Evolutionary conservation across 306 rosid genomes (phyloP).

Genomic region (Oemleria cerasiformis): DNA sequence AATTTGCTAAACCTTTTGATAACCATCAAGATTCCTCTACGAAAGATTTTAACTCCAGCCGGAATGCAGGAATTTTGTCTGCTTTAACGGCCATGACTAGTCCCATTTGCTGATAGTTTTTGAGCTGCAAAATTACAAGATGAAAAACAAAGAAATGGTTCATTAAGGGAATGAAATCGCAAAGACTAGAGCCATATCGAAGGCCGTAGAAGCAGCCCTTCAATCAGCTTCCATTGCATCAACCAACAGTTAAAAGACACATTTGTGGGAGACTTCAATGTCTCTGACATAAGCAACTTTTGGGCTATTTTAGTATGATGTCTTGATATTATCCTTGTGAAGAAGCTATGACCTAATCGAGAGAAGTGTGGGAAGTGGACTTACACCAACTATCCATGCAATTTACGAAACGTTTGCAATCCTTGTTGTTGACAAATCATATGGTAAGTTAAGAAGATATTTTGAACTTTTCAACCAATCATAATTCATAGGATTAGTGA

Average conservation of each 20-base stretch:
- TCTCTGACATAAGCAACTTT: background rate
- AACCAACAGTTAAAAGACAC: background rate
- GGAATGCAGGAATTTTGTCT: constrained; percentile 50
- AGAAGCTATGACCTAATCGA: background rate
- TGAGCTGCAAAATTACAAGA: constrained; percentile 44
- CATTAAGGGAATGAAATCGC: background rate
- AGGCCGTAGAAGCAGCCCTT: background rate
- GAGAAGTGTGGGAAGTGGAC: background rate
- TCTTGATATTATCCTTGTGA: background rate
- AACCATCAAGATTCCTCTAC: constrained; percentile 35
- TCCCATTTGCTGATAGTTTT: constrained; percentile 51
- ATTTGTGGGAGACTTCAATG: background rate
- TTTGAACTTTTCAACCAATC: background rate
- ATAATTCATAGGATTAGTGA: background rate
- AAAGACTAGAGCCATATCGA: too few relatives aligned
- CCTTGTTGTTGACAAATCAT: background rate
- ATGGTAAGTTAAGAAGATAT: background rate
- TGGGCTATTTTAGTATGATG: background rate
- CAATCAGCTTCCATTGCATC: background rate
- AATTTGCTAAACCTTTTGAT: constrained; percentile 5
- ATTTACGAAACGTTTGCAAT: background rate
- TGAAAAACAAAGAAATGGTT: background rate
- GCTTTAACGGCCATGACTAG: constrained; percentile 62
- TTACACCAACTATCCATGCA: background rate
- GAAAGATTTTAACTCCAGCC: constrained; percentile 49